phyloP scores from a whole-genome alignment of 83 land plant species.

The Picea abies region DNA sequence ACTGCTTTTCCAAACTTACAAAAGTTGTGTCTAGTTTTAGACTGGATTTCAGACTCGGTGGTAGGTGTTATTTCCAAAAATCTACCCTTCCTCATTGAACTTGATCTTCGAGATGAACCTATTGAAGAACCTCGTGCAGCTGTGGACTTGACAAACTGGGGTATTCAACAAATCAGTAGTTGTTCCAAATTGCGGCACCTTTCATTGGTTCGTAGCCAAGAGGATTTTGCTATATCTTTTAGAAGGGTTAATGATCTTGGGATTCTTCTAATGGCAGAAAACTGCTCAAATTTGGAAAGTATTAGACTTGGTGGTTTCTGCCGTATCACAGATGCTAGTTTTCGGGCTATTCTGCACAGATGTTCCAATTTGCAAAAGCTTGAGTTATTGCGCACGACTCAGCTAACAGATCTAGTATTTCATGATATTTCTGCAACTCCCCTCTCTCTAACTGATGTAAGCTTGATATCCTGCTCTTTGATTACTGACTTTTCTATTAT shows the following conservation, averaged over 20 bases:
- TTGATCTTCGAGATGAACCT: conserved; percentile 93
- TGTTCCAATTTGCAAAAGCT: conserved; percentile 76
- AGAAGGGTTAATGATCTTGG: conserved; percentile 92
- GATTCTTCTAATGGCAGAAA: conserved; percentile 82
- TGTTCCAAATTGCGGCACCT: conserved; percentile 67
- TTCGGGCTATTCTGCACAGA: conserved; percentile 85
- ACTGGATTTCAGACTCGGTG: conserved; percentile 78
- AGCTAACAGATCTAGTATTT: conserved; percentile 89
- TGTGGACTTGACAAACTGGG: conserved; percentile 79
- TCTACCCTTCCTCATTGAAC: conserved; percentile 57
- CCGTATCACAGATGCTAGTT: conserved; percentile 91
- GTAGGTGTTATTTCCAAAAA: conserved; percentile 56
- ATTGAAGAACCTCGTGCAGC: conserved; percentile 67
- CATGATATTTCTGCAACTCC: conserved; percentile 93
- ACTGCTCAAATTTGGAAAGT: conserved; percentile 73
- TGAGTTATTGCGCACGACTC: conserved; percentile 69
- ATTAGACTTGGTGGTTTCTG: conserved; percentile 91
- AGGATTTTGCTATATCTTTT: conserved; percentile 60
- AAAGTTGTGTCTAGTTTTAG: conserved; percentile 72
- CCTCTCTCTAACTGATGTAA: conserved; percentile 66
- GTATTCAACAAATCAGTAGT: conserved; percentile 76
- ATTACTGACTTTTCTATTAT: conserved; percentile 64
- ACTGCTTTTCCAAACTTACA: conserved; percentile 45
- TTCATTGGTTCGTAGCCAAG: conserved; percentile 82
- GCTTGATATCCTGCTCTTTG: conserved; percentile 72